These are phyloP conservation scores for Scenedesmus sp. DNA, from an alignment of 163 green algal genomes.

Conservation along the genomic window DNA sequence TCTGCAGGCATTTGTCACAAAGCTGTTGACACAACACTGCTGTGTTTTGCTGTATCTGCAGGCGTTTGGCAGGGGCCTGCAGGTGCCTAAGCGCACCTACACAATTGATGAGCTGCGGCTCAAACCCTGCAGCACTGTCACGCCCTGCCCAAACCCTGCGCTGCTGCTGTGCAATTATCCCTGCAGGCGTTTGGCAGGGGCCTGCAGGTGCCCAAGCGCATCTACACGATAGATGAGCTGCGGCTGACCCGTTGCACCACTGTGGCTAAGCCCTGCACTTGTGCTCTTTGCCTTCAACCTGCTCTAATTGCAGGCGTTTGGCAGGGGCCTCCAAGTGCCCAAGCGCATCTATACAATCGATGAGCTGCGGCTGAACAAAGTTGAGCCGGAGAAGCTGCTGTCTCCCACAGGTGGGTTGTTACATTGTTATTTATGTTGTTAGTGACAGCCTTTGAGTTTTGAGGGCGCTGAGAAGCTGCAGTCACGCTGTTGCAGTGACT, in stretches of 20 bases:
- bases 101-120: not conserved
- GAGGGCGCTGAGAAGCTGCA: too few relatives aligned
- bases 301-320: slow-evolving; percentile 47
- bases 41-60: not conserved
- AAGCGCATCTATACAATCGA: slow-evolving; percentile 89
- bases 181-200: slow-evolving; percentile 1
- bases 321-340: slow-evolving; percentile 68
- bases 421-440: not conserved
- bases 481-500: too few relatives aligned
- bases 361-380: slow-evolving; percentile 94
- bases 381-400: slow-evolving; percentile 64
- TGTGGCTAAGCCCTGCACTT: not conserved
- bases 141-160: not conserved
- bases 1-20: too few relatives aligned
- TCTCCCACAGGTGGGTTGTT: slow-evolving; percentile 32
- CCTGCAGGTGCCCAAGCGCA: not conserved
- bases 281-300: not conserved
- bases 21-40: too few relatives aligned
- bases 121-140: too few relatives aligned
- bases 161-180: not conserved
- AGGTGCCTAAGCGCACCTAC: not conserved
- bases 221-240: not conserved
- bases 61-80: not conserved
- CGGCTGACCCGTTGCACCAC: not conserved
- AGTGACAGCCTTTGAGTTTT: too few relatives aligned